Conservation (phyloP, 2,329 filamentous ascomycete species). For the Beauveria varroae region DNA sequence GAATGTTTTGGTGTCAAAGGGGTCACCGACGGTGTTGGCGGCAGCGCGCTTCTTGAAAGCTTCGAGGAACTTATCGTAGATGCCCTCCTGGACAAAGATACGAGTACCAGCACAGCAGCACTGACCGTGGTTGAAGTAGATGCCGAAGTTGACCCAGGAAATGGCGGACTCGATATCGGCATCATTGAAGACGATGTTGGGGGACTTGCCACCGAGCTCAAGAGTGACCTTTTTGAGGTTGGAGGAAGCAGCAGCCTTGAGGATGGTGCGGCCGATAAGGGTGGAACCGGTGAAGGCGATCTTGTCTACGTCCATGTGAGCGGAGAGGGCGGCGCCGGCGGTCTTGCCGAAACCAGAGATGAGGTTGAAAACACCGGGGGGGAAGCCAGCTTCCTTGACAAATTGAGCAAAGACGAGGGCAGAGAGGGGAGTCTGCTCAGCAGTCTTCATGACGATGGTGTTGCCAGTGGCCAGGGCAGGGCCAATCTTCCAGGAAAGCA, state of each 20-base stretch:
- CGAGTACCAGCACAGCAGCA: slow-evolving; percentile 66
- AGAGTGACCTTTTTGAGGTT: slow-evolving; percentile 74
- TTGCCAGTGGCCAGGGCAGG: slow-evolving; percentile 64
- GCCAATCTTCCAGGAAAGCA: slow-evolving; percentile 71
- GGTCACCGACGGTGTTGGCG: slow-evolving; percentile 69
- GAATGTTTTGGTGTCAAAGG: slow-evolving; percentile 68
- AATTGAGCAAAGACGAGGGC: slow-evolving; percentile 54
- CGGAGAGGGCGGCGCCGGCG: slow-evolving; percentile 63
- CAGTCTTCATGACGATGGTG: slow-evolving; percentile 61
- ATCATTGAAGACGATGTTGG: slow-evolving; percentile 68
- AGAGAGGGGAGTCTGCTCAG: slow-evolving; percentile 65
- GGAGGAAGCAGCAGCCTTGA: slow-evolving; percentile 65
- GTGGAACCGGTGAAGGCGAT: slow-evolving; percentile 71
- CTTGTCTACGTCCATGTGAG: slow-evolving; percentile 73
- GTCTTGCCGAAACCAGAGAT: slow-evolving; percentile 66
- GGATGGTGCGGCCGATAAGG: slow-evolving; percentile 59
- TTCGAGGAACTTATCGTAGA: slow-evolving; percentile 76
- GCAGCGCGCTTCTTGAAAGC: slow-evolving; percentile 66
- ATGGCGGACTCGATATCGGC: slow-evolving; percentile 66
- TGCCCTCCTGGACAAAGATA: slow-evolving; percentile 71
- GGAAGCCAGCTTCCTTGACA: slow-evolving; percentile 67
- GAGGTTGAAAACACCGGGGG: slow-evolving; percentile 64
- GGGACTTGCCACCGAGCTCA: slow-evolving; percentile 67
- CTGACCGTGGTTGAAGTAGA: slow-evolving; percentile 54
- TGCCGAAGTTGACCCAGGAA: slow-evolving; percentile 62